Base-by-base conservation (phyloP, 768 basidiomycete species). In the Kwoniella shandongensis region DNA sequence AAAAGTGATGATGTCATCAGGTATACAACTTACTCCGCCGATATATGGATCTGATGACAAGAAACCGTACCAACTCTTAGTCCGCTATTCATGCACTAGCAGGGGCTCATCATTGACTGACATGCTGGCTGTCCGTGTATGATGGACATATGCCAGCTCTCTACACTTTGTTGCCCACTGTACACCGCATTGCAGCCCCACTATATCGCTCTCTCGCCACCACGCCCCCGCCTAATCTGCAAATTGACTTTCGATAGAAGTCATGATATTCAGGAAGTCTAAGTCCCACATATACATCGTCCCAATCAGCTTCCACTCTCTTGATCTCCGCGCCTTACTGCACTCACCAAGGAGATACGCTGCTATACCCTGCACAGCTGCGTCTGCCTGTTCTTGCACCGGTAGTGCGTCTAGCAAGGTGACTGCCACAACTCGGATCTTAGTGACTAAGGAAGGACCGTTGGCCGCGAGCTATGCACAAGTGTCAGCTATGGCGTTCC, bases 241-340 rank as follows among this genome's bases (percentile, higher is more conserved):
- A 44, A 66, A 66, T 47, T 66, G 61, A 35, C 58, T 62, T 30
- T 66, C 65, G 20, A 66, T 66, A 20, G 49, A 56, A n/a, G 61
- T 66, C 65, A 66, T 66, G 41, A 66, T 66, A 35, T 62, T 66
- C 47, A 66, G 39, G 41, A 66, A 66, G 42, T 66, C 65, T 65
- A 36, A 3, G n/a, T n/a, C n/a, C n/a, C n/a, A n/a, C n/a, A n/a
- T n/a, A 49, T 41, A 2, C 27, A 27, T 15, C 17, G 4, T 18
- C 42, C 25, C 25, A 12, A n/a, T 20, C 23, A n/a, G n/a, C n/a
- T n/a, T n/a, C n/a, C n/a, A n/a, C n/a, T n/a, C n/a, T 38, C 11
- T n/a, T n/a, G 11, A 10, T 10, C 36, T n/a, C n/a, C 36, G 36
- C 36, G 49, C 17, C 8, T n/a, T n/a, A n/a, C n/a, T n/a, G n/a